Conservation (phyloP, 225 moss, liverwort and hornwort genomes). For the Ulota crispa region DNA sequence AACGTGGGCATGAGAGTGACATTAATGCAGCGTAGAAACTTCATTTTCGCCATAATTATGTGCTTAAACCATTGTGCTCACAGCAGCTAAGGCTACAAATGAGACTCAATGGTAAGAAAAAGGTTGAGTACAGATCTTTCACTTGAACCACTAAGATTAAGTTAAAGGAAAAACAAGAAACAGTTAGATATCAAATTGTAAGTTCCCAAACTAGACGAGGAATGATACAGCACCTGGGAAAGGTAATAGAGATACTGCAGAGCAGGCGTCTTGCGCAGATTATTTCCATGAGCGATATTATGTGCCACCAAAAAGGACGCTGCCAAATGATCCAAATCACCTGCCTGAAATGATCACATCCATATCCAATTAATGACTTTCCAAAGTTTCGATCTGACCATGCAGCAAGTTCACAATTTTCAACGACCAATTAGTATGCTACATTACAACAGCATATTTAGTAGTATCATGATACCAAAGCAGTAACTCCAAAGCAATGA, state of each 20-base stretch:
- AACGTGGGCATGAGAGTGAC: background rate
- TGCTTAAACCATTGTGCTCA: background rate
- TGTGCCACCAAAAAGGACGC: slow-evolving; percentile 87
- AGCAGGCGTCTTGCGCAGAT: slow-evolving; percentile 88
- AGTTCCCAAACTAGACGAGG: background rate
- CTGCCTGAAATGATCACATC: slow-evolving; percentile 51
- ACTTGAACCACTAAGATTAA: background rate
- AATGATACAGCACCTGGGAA: slow-evolving; percentile 54
- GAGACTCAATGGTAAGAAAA: background rate
- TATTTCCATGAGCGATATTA: slow-evolving; percentile 93
- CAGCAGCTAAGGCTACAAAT: slow-evolving; percentile 8
- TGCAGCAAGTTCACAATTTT: background rate
- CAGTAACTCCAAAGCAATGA: background rate
- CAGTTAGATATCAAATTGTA: background rate
- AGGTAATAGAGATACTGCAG: slow-evolving; percentile 92
- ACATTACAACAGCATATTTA: background rate
- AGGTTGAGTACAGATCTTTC: background rate
- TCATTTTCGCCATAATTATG: background rate
- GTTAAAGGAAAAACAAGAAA: background rate
- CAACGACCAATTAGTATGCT: background rate
- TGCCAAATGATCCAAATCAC: slow-evolving; percentile 95
- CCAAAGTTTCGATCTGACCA: background rate
- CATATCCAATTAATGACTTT: background rate
- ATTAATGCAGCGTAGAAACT: background rate
- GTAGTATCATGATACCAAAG: background rate